Percentiles rank a stretch among this genome's conserved stretches.
These are phyloP conservation scores for Fusarium fujikuroi DNA, from an alignment of 2,329 filamentous ascomycete species.

Conservation along the genomic window DNA sequence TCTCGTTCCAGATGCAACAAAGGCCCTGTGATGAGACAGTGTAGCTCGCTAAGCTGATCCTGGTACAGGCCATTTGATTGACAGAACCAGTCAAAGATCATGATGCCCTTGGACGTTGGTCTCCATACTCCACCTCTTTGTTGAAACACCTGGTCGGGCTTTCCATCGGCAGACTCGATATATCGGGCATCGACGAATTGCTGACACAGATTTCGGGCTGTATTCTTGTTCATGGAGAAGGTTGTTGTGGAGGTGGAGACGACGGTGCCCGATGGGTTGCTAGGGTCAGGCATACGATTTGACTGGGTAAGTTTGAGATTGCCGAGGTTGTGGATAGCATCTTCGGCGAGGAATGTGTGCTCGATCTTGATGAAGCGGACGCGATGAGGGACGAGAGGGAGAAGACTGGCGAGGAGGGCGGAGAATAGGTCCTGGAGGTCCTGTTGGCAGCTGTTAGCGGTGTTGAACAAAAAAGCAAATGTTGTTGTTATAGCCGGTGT, in stretches of 20 bases:
- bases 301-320: conserved; percentile 98
- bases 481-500: neutral
- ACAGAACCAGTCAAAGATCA: conserved; percentile 91
- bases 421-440: conserved; percentile 98
- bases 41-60: conserved; percentile 85
- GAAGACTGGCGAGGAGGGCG: conserved; percentile 90
- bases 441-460: conserved; percentile 55
- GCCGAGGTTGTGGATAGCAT: conserved; percentile 96
- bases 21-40: conserved; percentile 83
- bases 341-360: conserved; percentile 93
- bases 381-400: conserved; percentile 85
- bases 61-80: conserved; percentile 94
- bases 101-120: conserved; percentile 94
- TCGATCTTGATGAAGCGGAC: conserved; percentile 90
- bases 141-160: conserved; percentile 81
- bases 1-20: conserved; percentile 91
- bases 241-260: conserved; percentile 98
- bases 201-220: conserved; percentile 94
- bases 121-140: conserved; percentile 91
- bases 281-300: conserved; percentile 97
- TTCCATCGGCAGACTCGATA: conserved; percentile 92
- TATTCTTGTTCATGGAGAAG: conserved; percentile 98
- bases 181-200: conserved; percentile 94
- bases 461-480: neutral
- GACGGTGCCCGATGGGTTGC: conserved; percentile 92